Evolutionary conservation across 805 yeast genomes (phyloP).

Genomic region (Candida alai): DNA sequence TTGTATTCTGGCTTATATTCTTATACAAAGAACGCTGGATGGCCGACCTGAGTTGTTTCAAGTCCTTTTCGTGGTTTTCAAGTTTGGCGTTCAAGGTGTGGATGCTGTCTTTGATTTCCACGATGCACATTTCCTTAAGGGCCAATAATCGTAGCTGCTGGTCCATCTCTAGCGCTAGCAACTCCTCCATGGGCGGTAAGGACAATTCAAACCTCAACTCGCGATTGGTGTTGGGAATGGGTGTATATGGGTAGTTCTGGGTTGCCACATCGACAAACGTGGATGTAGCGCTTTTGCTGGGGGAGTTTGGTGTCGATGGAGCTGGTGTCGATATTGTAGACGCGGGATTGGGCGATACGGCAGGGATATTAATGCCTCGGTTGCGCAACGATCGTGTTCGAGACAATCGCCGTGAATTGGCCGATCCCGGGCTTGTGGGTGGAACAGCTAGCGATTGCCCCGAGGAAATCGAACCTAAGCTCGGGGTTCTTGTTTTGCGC

Average conservation of each 20-base stretch:
- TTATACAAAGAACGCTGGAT: conserved; percentile 45
- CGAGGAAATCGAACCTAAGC: background rate
- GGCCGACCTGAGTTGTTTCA: conserved; percentile 45
- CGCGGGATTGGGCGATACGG: conserved; percentile 22
- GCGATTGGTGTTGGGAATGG: background rate
- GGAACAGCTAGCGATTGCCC: conserved; percentile 5
- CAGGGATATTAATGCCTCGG: conserved; percentile 32
- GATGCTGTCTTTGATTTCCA: conserved; percentile 58
- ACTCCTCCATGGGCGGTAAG: conserved; percentile 28
- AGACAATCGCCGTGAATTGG: background rate
- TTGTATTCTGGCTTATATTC: conserved; percentile 26
- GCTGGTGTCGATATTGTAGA: conserved; percentile 3
- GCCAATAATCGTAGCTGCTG: conserved; percentile 60
- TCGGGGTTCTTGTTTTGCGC: background rate
- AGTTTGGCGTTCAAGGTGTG: conserved; percentile 40
- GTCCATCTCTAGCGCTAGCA: conserved; percentile 39
- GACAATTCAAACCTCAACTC: conserved; percentile 26
- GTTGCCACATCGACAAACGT: conserved; percentile 1
- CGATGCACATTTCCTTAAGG: conserved; percentile 61
- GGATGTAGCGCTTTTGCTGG: background rate
- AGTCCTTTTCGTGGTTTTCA: conserved; percentile 43
- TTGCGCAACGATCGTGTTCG: conserved; percentile 13
- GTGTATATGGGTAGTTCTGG: background rate
- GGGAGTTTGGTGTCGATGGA: background rate
- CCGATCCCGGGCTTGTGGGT: conserved; percentile 1